Evolutionary conservation across 108 stramenopile species (phyloP), one percentile per base, ranked within the genome.

Genomic region (Conticribra guillardii): DNA sequence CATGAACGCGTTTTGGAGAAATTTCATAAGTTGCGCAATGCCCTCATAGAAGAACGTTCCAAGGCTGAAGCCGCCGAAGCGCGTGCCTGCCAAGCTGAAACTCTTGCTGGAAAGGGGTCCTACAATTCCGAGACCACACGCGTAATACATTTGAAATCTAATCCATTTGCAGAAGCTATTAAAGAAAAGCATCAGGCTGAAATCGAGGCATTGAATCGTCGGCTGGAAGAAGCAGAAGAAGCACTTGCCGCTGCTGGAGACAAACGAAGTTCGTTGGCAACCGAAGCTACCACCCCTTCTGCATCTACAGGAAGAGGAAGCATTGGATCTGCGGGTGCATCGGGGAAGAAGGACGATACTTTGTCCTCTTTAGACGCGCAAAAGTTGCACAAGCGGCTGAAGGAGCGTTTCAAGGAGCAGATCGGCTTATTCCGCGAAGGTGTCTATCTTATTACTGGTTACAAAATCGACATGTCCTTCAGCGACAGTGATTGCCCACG

Each of bases 401-500:
- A 96, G 59, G 87, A 96, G 71, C 80, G 79, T 27, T 98, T 98
- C 84, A 85, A 84, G 67, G 92, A 97, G 57, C 94, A 93, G 71
- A 96, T 95, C 67, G 87, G 76, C 23, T 69, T 89, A 27, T 98
- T 93, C 68, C 85, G 96, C 7, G 95, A 98, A 53, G 96, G 95
- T 2, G 97, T 98, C 0, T 96, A 96, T 54, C 77, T 96, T 26
- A 80, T 98, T 50, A 97, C 96, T 2, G 97, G 97, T 1, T 94
- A 70, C 76, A 97, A 96, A 67, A 84, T 99, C 34, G 98, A 99
- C 74, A 95, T 99, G 91, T 74, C 84, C 2, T 84, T 80, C 30
- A 74, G 73, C 26, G 82, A 83, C 15, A 73, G 56, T 34, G 84
- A 86, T 48, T 63, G 66, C 31, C 92, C 82, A 21, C 84, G 64